phyloP scores from a whole-genome alignment of 768 basidiomycete species.

The Lepiota venenata region DNA sequence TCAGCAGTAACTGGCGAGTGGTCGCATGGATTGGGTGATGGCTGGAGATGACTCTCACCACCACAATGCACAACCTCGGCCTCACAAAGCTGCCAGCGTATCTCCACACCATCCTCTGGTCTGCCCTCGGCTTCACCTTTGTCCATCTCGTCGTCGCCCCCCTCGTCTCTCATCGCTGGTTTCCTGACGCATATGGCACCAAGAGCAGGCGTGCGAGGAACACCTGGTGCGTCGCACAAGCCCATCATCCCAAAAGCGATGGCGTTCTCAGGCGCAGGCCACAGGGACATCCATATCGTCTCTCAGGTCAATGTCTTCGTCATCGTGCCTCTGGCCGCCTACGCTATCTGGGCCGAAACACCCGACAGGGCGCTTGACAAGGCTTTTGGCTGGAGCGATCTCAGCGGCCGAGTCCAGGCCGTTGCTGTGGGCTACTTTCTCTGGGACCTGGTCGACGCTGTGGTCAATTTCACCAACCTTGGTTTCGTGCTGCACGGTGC shows the following conservation, averaged over 20 bases:
- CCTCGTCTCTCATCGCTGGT: constrained; percentile 40
- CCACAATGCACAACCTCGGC: constrained; percentile 30
- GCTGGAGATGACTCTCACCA: not conserved
- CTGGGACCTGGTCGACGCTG: constrained; percentile 78
- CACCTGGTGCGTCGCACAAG: constrained; percentile 48
- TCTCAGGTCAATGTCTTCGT: constrained; percentile 73
- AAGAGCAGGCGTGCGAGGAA: constrained; percentile 45
- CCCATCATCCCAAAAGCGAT: not conserved
- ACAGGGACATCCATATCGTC: constrained; percentile 66
- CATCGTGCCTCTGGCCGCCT: constrained; percentile 61
- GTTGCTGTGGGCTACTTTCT: constrained; percentile 78
- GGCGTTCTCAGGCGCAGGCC: constrained; percentile 11
- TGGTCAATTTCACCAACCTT: constrained; percentile 62
- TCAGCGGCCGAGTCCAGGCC: constrained; percentile 55
- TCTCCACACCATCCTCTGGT: constrained; percentile 48
- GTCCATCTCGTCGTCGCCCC: constrained; percentile 62
- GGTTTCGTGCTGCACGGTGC: constrained; percentile 82
- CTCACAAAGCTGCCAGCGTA: constrained; percentile 54
- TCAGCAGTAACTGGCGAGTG: constrained; percentile 35
- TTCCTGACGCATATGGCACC: constrained; percentile 46
- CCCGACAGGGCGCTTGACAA: constrained; percentile 53
- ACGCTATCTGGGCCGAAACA: constrained; percentile 38
- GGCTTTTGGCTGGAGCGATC: constrained; percentile 72
- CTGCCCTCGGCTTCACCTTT: constrained; percentile 54
- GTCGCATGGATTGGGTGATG: not conserved